Evolutionary conservation across 2,329 filamentous ascomycete species (phyloP).

Genomic region (Lasiodiplodia gonubiensis): DNA sequence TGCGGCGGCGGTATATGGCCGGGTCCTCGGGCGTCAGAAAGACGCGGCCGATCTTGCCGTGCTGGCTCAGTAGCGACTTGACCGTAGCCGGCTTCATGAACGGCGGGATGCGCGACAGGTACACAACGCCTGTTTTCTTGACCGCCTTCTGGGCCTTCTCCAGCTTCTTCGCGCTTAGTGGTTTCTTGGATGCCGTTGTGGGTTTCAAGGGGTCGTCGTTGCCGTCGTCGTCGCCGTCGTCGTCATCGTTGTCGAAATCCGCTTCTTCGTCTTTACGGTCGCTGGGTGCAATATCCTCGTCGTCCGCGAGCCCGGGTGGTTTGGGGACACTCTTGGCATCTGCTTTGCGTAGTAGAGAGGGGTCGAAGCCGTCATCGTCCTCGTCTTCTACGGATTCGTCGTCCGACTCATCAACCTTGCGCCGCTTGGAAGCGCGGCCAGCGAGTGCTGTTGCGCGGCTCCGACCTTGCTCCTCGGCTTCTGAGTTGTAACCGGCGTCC

Average conservation of each 20-base stretch:
- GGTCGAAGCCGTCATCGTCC: conserved; percentile 28
- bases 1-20: conserved; percentile 67
- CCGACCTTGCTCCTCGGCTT: conserved; percentile 69
- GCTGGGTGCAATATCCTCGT: conserved; percentile 31
- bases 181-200: conserved; percentile 30
- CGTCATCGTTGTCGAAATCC: conserved; percentile 37
- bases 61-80: conserved; percentile 74
- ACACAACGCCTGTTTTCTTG: conserved; percentile 78
- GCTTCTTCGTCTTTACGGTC: neutral
- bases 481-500: conserved; percentile 67
- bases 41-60: conserved; percentile 76
- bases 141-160: conserved; percentile 70
- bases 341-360: conserved; percentile 3
- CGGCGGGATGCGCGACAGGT: conserved; percentile 81
- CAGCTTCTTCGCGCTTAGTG: conserved; percentile 53
- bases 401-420: conserved; percentile 59
- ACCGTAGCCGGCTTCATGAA: conserved; percentile 87
- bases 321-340: conserved; percentile 13
- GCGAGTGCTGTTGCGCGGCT: conserved; percentile 54
- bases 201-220: conserved; percentile 14
- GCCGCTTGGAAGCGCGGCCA: conserved; percentile 63
- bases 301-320: conserved; percentile 24
- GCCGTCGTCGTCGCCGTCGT: conserved; percentile 34
- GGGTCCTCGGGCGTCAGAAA: conserved; percentile 81
- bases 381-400: conserved; percentile 33